phyloP scores from a whole-genome alignment of 768 basidiomycete genomes.

The Pseudohyphozyma bogoriensis region DNA sequence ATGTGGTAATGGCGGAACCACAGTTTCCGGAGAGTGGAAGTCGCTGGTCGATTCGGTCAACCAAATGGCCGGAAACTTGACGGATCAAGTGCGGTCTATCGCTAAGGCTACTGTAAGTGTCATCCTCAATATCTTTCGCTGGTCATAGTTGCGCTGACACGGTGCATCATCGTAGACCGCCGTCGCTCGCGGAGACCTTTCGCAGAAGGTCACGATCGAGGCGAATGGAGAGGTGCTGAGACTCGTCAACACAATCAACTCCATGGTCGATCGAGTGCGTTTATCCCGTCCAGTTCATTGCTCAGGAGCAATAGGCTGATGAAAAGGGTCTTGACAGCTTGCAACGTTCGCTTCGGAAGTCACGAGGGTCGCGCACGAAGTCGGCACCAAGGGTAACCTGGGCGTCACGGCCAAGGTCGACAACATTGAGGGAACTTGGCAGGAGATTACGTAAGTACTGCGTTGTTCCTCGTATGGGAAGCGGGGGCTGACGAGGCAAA shows the following conservation, averaged over 20 bases:
- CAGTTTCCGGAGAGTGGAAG: conserved; percentile 49
- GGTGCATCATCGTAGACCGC: conserved; percentile 50
- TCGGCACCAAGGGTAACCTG: conserved; percentile 96
- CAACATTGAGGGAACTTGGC: conserved; percentile 95
- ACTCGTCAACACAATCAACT: conserved; percentile 94
- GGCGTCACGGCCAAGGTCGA: conserved; percentile 96
- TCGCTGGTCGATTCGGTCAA: conserved; percentile 79
- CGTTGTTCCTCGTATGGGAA: background rate
- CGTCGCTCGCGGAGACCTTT: conserved; percentile 86
- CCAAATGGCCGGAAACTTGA: conserved; percentile 53
- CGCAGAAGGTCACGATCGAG: conserved; percentile 80
- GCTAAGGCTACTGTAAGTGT: conserved; percentile 72
- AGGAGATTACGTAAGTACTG: conserved; percentile 93
- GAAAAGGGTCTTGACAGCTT: conserved; percentile 33
- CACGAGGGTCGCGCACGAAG: conserved; percentile 92
- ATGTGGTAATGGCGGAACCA: background rate
- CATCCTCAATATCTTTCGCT: background rate
- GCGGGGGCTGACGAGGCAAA: too few relatives aligned
- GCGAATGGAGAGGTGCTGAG: conserved; percentile 94
- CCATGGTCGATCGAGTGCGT: conserved; percentile 57
- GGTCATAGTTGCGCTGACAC: background rate
- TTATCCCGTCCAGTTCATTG: background rate
- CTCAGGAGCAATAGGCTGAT: too few relatives aligned
- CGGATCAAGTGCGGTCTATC: conserved; percentile 84
- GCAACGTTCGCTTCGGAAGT: conserved; percentile 67